A percentile compares a stretch with the other conserved stretches of the same genome.
phyloP scores from a whole-genome alignment of 1,139 yeast species.

The Maudiozyma humilis region DNA sequence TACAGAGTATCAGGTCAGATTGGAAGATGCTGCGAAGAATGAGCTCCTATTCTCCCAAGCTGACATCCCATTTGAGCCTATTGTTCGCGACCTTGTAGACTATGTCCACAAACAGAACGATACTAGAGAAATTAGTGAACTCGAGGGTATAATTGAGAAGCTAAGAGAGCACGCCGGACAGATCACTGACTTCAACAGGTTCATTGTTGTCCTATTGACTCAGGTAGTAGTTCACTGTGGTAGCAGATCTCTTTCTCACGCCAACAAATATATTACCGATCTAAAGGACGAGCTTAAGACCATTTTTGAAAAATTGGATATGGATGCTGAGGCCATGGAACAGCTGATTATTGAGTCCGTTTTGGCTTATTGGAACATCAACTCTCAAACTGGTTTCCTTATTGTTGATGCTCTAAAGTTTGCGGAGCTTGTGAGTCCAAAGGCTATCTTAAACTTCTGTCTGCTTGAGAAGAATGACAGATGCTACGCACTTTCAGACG shows the following conservation, averaged over 20 bases:
- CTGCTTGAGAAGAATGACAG: conserved; percentile 30
- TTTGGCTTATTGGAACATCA: conserved; percentile 68
- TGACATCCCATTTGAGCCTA: conserved; percentile 29
- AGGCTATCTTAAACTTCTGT: conserved; percentile 36
- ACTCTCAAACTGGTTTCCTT: conserved; percentile 73
- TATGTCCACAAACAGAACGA: conserved; percentile 32
- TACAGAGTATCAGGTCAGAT: conserved; percentile 21
- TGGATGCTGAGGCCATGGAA: conserved; percentile 30
- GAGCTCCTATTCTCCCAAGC: conserved; percentile 32
- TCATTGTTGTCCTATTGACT: conserved; percentile 52
- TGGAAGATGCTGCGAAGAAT: conserved; percentile 22
- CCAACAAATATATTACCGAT: conserved; percentile 58
- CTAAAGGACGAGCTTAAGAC: conserved; percentile 46
- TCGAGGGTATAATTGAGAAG: conserved; percentile 31
- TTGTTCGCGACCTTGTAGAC: conserved; percentile 31
- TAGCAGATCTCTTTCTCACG: conserved; percentile 82
- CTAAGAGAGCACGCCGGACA: conserved; percentile 29
- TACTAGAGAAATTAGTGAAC: conserved; percentile 28
- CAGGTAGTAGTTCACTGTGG: conserved; percentile 79
- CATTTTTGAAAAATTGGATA: conserved; percentile 37
- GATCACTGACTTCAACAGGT: conserved; percentile 37
- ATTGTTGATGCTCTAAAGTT: conserved; percentile 58
- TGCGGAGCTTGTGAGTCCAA: conserved; percentile 40
- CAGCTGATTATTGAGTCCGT: conserved; percentile 54
- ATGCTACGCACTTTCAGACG: conserved; percentile 32